These are phyloP conservation scores for Zhuliangozyma blackwelliae DNA, from an alignment of 1,139 yeast species.

Conservation along the genomic window DNA sequence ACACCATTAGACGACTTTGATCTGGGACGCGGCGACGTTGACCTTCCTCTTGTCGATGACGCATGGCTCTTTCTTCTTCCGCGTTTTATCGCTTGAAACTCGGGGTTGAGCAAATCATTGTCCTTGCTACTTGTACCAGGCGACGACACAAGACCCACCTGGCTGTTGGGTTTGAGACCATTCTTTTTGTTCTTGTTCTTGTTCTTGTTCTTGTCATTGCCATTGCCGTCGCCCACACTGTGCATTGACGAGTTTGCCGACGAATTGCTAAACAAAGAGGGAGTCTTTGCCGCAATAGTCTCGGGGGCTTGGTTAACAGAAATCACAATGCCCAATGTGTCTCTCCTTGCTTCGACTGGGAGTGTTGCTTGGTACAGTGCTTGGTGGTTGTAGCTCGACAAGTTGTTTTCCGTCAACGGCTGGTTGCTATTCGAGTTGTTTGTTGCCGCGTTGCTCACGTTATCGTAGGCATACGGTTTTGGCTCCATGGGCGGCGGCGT, in stretches of 20 bases:
- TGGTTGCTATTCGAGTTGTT: constrained; percentile 4
- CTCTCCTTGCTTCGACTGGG: constrained; percentile 11
- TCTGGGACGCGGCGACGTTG: constrained; percentile 10
- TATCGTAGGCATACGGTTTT: too few relatives aligned
- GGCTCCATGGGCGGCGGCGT: constrained; percentile 10
- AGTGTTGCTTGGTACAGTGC: constrained; percentile 3
- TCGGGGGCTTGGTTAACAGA: constrained; percentile 35
- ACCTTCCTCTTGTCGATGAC: too few relatives aligned
- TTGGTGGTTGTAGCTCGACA: constrained; percentile 14
- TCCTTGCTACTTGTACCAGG: constrained; percentile 4
- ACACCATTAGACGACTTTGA: constrained; percentile 8
- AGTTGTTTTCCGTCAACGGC: constrained; percentile 27
- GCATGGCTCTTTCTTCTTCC: constrained; percentile 33
- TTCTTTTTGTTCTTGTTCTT: constrained; percentile 6
- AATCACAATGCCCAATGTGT: constrained; percentile 18
- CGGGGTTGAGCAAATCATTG: constrained; percentile 32
- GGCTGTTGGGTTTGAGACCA: constrained; percentile 17
- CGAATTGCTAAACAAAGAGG: constrained; percentile 42
- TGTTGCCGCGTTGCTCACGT: constrained; percentile 6
- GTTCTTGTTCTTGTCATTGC: background rate
- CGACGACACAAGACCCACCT: constrained; percentile 11
- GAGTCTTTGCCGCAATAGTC: constrained; percentile 33
- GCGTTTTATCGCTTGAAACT: constrained; percentile 25
- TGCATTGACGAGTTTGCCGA: constrained; percentile 29
- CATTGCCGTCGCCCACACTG: constrained; percentile 15